Base-by-base conservation (phyloP, 2,329 filamentous ascomycete genomes). In the Stemphylium beticola region DNA sequence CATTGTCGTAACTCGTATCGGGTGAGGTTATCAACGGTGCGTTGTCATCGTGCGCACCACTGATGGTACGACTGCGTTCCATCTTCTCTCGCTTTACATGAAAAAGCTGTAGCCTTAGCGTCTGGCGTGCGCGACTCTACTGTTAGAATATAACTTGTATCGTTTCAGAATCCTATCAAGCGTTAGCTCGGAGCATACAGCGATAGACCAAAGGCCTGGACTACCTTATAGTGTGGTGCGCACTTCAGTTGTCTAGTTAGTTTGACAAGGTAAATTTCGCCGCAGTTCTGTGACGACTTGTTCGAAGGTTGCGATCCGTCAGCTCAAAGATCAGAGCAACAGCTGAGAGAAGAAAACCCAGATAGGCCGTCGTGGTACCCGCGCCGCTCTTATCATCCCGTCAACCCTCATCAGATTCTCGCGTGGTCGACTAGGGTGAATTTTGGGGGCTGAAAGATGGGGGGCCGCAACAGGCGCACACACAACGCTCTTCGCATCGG, bases 21-120 rank as follows among this genome's bases (percentile, higher is more conserved):
- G 65, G 54, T 24, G 62, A 61, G 9, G 60, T 50, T 8, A 60
- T 58, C 24, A 41, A 51, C 1, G 61, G 64, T 44, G 52, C 48
- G n/a, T 52, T 37, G 12, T 51, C 36, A 32, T 60, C 39, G 36
- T 58, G 50, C 2, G 34, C 38, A 7, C 45, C 33, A 20, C 49
- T 55, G 4, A 42, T 32, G 22, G 37, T 52, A 12, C 52, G 54
- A 15, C 20, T 48, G 6, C 41, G 51, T 11, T 57, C 57, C 60
- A 63, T 63, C 17, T 15, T 40, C 5, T 17, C 18, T 17, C 37
- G 2, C 31, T 11, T 40, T 6, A 22, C 32, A 10, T n/a, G 32
- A 11, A 14, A 1, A 5, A 32, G 12, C 2, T 12, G 20, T 10
- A 4, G 18, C 26, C 4, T 33, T 15, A n/a, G 12, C 24, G 22